Evolutionary conservation across 2,329 filamentous ascomycete species (phyloP), one percentile per base, ranked within the genome.

Genomic region (Monosporascus sp.): DNA sequence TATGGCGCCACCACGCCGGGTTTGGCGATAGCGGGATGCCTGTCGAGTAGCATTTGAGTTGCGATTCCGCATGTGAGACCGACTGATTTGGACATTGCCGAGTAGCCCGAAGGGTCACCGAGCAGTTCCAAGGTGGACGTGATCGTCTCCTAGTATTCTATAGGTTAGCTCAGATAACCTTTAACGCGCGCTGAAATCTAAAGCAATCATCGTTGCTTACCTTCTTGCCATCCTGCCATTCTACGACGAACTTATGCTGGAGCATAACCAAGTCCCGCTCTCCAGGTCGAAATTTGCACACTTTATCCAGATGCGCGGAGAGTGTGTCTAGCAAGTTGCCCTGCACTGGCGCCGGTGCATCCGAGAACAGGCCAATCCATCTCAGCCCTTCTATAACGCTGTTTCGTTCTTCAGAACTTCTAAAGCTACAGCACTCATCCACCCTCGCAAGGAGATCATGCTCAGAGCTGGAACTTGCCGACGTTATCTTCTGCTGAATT

Each of bases 261-360:
- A 85, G 74, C 76, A 83, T 80, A 52, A 74, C 71, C 59, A 75
- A 58, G 64, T 90, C 87, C 45, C 87, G 80, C 78, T 90, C 87
- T 49, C 76, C 82, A 51, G 81, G 73, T 60, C 78, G 81, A 70
- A 86, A 90, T 69, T 84, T 80, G 81, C 88, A 88, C 76, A 88
- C 88, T 75, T 83, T 75, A 73, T 89, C 85, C 27, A 88, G 76
- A 3, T 79, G 82, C n/a, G 84, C 85, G 69, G 86, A 90, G 19
- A 90, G 79, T 1, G 85, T 88, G 66, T 90, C 87, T 34, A 90
- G 77, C 3, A 86, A 81, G 68, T 82, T 90, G 31, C 79, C 82
- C 22, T 79, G 76, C 26, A 84, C 79, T 22, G 70, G 82, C 62
- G 83, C 85, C 60, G 76, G 70, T 62, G 82, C 76, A 56, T 84